A percentile compares a stretch with the other conserved stretches of the same genome.
phyloP scores from a whole-genome alignment of 768 basidiomycete genomes.

The Lanmaoa pseudosensibilis region DNA sequence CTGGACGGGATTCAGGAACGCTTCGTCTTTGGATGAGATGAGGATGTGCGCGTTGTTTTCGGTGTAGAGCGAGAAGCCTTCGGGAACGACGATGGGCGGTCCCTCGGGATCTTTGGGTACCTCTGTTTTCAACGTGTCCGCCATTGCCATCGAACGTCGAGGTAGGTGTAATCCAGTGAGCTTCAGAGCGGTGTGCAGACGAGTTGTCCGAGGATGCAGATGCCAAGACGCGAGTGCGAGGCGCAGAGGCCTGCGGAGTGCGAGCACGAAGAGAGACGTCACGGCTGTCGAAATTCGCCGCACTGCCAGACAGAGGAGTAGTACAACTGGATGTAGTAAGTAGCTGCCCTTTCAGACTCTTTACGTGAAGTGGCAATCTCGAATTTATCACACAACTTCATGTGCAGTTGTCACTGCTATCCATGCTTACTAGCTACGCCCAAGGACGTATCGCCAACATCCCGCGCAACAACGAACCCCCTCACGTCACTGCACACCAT shows the following conservation, averaged over 20 bases:
- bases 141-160: constrained; percentile 6
- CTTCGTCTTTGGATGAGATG: constrained; percentile 59
- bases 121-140: not conserved
- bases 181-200: not conserved
- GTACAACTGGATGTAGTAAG: too few relatives aligned
- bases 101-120: not conserved
- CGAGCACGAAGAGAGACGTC: constrained; percentile 18
- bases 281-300: constrained; percentile 7
- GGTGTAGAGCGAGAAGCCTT: constrained; percentile 75
- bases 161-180: not conserved
- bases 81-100: constrained; percentile 51
- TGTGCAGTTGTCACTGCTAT: too few relatives aligned
- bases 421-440: too few relatives aligned
- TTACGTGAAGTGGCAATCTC: too few relatives aligned
- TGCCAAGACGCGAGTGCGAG: constrained; percentile 9
- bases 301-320: too few relatives aligned
- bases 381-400: too few relatives aligned
- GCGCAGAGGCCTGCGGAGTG: constrained; percentile 32
- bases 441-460: too few relatives aligned
- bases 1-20: constrained; percentile 96
- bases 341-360: too few relatives aligned
- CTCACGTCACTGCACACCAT: too few relatives aligned
- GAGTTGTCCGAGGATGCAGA: constrained; percentile 2
- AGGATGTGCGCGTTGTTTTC: constrained; percentile 77
- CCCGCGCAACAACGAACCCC: too few relatives aligned